Evolutionary conservation across 2,329 filamentous ascomycete species (phyloP).

Genomic region (Fusarium sublunatum): DNA sequence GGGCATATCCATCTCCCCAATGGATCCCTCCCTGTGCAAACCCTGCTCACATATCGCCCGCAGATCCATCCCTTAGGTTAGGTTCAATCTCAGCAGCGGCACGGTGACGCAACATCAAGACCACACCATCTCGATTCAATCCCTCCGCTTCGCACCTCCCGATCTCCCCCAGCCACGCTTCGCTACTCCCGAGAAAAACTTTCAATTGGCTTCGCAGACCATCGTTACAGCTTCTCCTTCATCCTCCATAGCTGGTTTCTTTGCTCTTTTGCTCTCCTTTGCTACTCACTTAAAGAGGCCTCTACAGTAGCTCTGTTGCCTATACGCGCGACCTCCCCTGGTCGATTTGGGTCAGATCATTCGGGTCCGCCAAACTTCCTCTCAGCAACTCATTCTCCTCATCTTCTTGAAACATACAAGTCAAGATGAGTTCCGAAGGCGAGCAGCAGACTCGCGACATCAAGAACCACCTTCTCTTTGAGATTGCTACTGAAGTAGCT

Average conservation of each 20-base stretch:
- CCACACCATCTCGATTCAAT: slow-evolving; percentile 43
- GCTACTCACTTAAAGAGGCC: slow-evolving; percentile 13
- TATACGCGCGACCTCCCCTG: slow-evolving; percentile 26
- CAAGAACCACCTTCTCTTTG: slow-evolving; percentile 95
- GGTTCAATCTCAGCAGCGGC: slow-evolving; percentile 40
- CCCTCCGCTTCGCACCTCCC: slow-evolving; percentile 39
- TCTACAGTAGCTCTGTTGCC: slow-evolving; percentile 16
- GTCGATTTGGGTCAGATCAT: slow-evolving; percentile 37
- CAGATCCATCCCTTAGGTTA: slow-evolving; percentile 42
- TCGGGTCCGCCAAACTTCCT: slow-evolving; percentile 20
- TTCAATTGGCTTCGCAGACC: slow-evolving; percentile 42
- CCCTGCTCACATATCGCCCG: slow-evolving; percentile 40
- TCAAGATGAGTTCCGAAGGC: slow-evolving; percentile 60
- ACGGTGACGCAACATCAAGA: slow-evolving; percentile 46
- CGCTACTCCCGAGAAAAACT: slow-evolving; percentile 38
- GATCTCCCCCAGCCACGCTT: slow-evolving; percentile 39
- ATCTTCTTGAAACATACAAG: slow-evolving; percentile 18
- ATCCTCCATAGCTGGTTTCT: slow-evolving; percentile 28
- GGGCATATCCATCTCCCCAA: slow-evolving; percentile 25
- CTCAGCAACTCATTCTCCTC: slow-evolving; percentile 22
- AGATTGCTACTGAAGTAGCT: slow-evolving; percentile 95
- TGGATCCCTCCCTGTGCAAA: slow-evolving; percentile 29
- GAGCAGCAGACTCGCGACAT: slow-evolving; percentile 73
- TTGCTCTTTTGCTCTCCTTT: slow-evolving; percentile 8
- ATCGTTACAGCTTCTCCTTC: slow-evolving; percentile 42